Percentiles rank a stretch among this genome's conserved stretches.
Conservation (phyloP, 164 flowering plant genomes). For the Vitis amurensis region DNA sequence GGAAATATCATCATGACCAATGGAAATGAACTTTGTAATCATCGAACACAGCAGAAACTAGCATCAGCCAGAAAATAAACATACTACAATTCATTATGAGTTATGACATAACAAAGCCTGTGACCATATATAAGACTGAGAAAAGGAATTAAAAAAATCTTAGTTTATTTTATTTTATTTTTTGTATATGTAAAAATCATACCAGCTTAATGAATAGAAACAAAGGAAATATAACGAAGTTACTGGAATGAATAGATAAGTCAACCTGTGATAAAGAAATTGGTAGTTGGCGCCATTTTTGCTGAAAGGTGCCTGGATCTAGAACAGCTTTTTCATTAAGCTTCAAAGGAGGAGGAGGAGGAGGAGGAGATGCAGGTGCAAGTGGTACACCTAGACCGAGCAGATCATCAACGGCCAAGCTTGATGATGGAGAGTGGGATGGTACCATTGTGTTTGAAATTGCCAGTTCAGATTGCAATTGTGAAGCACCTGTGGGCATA, state of each 20-base stretch:
- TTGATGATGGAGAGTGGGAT: conserved; percentile 29
- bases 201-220: not conserved
- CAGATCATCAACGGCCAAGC: conserved; percentile 74
- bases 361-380: conserved; percentile 25
- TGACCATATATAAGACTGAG: not conserved
- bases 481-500: conserved; percentile 28
- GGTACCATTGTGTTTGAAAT: conserved; percentile 33
- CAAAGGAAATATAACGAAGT: not conserved
- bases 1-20: too few species aligned
- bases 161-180: not conserved
- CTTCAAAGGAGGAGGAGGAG: conserved; percentile 59
- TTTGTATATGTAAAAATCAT: not conserved
- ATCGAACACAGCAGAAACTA: not conserved
- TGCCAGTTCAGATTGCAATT: conserved; percentile 38
- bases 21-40: not conserved
- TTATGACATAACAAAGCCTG: not conserved
- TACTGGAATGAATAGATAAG: conserved; percentile 1
- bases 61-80: not conserved
- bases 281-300: conserved; percentile 92
- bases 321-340: conserved; percentile 76
- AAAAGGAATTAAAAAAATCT: not conserved
- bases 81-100: not conserved
- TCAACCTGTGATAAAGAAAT: conserved; percentile 71
- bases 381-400: conserved; percentile 54
- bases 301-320: conserved; percentile 86